A percentile compares a stretch with the other conserved stretches of the same genome.
Conservation (phyloP, 176 grass and related monocot genomes). For the Oryza glaberrima region DNA sequence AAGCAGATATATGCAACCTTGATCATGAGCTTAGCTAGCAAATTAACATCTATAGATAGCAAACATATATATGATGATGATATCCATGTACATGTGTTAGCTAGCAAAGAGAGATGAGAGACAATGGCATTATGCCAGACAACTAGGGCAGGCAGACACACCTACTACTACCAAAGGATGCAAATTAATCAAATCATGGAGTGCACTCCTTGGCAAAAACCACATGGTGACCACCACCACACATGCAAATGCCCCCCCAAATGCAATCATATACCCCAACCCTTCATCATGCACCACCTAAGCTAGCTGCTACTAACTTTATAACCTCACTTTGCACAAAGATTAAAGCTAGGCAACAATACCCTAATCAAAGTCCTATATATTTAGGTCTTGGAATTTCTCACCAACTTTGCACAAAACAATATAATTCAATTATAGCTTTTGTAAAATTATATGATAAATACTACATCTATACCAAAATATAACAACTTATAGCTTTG, state of each 20-base stretch:
- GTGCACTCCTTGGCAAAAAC: slow-evolving; percentile 42
- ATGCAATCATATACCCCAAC: slow-evolving; percentile 37
- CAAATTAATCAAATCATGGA: slow-evolving; percentile 41
- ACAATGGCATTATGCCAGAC: slow-evolving; percentile 48
- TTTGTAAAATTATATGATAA: no score
- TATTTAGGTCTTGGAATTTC: neutral
- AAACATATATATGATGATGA: neutral
- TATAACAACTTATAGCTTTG: no score
- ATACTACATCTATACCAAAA: no score
- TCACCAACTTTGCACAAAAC: neutral
- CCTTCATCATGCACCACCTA: slow-evolving; percentile 24
- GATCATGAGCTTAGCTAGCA: slow-evolving; percentile 37
- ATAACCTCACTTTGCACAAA: slow-evolving; percentile 7
- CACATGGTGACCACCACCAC: slow-evolving; percentile 59
- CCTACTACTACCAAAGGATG: slow-evolving; percentile 40
- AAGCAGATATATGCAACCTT: slow-evolving; percentile 5
- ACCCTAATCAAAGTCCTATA: neutral
- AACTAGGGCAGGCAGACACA: slow-evolving; percentile 40
- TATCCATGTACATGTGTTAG: slow-evolving; percentile 13
- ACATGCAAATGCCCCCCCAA: slow-evolving; percentile 37
- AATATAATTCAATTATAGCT: no score
- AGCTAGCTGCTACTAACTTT: slow-evolving; percentile 23
- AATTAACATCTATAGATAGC: neutral
- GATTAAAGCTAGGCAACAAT: neutral
- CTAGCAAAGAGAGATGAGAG: slow-evolving; percentile 24